phyloP scores from a whole-genome alignment of 2,329 filamentous ascomycete genomes.

The Blastomyces silverae region DNA sequence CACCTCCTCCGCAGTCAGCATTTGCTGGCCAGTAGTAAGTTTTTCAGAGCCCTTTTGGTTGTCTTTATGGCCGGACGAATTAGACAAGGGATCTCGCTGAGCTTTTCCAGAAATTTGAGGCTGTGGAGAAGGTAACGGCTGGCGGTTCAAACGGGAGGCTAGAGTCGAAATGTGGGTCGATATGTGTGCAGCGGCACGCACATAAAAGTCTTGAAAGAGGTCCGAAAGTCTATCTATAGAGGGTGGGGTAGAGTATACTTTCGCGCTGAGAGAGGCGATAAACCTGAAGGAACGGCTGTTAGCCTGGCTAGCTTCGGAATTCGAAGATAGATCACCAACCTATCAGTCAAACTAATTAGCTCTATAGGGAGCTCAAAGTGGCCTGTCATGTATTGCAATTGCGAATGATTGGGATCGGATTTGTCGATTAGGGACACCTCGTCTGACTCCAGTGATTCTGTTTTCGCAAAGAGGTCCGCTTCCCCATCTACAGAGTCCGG shows the following conservation, averaged over 20 bases:
- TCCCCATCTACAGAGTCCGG: conserved; percentile 24
- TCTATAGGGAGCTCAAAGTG: conserved; percentile 89
- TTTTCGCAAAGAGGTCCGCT: conserved; percentile 43
- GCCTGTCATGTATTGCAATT: conserved; percentile 45
- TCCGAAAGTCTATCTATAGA: conserved; percentile 73
- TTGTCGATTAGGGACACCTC: conserved; percentile 12
- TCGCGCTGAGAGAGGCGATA: conserved; percentile 80
- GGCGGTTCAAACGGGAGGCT: conserved; percentile 65
- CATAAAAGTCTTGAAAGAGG: conserved; percentile 95
- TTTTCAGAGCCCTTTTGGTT: conserved; percentile 30
- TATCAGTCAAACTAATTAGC: conserved; percentile 80
- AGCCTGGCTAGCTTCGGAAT: not conserved
- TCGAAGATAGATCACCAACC: conserved; percentile 58
- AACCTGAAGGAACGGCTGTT: conserved; percentile 53
- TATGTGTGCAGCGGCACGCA: conserved; percentile 70
- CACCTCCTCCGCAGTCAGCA: conserved; percentile 84
- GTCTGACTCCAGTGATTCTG: conserved; percentile 27
- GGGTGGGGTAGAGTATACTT: conserved; percentile 75
- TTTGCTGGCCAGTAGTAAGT: conserved; percentile 60
- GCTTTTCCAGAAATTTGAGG: conserved; percentile 51
- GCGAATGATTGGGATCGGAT: conserved; percentile 27
- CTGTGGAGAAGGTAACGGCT: conserved; percentile 51
- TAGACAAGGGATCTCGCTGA: conserved; percentile 51
- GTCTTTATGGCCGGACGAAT: conserved; percentile 48
- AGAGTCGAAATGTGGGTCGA: conserved; percentile 78